Evolutionary conservation across 768 basidiomycete species (phyloP).

Genomic region (Cystofilobasidium capitatum): DNA sequence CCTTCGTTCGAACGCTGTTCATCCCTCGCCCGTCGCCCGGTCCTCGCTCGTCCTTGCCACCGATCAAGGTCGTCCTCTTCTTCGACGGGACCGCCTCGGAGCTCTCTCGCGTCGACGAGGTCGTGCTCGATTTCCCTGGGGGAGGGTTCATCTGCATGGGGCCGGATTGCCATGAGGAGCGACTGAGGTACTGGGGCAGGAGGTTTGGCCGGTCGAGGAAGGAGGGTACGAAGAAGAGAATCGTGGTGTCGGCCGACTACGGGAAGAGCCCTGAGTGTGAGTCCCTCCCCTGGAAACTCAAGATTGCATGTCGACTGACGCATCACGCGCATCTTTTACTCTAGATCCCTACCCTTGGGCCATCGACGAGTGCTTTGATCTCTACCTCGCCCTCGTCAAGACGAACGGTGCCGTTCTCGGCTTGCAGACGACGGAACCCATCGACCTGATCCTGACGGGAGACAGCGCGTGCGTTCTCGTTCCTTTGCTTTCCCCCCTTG

Average conservation of each 20-base stretch:
- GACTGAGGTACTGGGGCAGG: constrained; percentile 75
- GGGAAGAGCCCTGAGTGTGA: constrained; percentile 93
- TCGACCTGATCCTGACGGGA: constrained; percentile 72
- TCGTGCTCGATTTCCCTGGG: constrained; percentile 87
- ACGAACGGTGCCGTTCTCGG: constrained; percentile 72
- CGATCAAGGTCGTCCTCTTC: constrained; percentile 74
- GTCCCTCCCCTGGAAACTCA: constrained; percentile 28
- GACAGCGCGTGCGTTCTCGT: constrained; percentile 81
- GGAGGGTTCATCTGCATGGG: constrained; percentile 96
- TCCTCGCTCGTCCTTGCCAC: constrained; percentile 48
- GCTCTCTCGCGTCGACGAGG: constrained; percentile 58
- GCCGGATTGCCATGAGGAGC: constrained; percentile 92
- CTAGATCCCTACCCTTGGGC: constrained; percentile 94
- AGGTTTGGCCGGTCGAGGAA: constrained; percentile 10
- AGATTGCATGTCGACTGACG: neutral
- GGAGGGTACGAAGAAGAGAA: constrained; percentile 51
- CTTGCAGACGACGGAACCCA: constrained; percentile 51
- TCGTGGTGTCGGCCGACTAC: constrained; percentile 80
- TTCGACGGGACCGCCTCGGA: constrained; percentile 61
- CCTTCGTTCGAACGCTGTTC: constrained; percentile 63
- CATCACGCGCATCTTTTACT: neutral
- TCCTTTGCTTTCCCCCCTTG: neutral
- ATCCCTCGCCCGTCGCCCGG: constrained; percentile 60
- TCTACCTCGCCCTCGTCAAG: constrained; percentile 69
- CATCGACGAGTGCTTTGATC: constrained; percentile 88